Evolutionary conservation across 1,284 basidiomycete genomes (phyloP).

Genomic region (Nidula niveotomentosa): DNA sequence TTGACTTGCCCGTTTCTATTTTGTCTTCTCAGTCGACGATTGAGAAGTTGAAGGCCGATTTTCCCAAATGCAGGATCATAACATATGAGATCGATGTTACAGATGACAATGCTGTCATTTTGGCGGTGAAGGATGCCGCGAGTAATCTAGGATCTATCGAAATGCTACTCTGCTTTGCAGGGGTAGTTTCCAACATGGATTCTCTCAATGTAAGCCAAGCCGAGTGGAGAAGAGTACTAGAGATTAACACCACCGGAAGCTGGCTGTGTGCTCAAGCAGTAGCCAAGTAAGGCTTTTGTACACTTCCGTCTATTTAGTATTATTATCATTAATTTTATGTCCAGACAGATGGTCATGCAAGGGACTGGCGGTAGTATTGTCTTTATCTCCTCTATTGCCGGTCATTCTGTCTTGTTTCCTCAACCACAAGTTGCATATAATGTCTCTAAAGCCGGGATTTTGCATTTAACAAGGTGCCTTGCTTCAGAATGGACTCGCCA

Average conservation of each 20-base stretch:
- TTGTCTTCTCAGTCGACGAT: slow-evolving; percentile 18
- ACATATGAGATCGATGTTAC: slow-evolving; percentile 36
- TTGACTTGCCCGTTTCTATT: slow-evolving; percentile 29
- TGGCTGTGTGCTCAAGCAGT: slow-evolving; percentile 41
- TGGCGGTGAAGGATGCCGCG: slow-evolving; percentile 24
- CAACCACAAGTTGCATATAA: slow-evolving; percentile 36
- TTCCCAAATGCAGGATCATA: slow-evolving; percentile 30
- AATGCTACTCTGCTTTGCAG: slow-evolving; percentile 39
- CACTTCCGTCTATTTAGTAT: neutral
- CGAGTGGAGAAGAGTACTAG: slow-evolving; percentile 35
- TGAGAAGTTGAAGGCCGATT: slow-evolving; percentile 24
- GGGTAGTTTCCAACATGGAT: slow-evolving; percentile 31
- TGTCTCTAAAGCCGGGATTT: slow-evolving; percentile 30
- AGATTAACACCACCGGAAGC: slow-evolving; percentile 41
- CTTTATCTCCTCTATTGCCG: slow-evolving; percentile 41
- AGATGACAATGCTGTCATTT: slow-evolving; percentile 23
- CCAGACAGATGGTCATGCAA: slow-evolving; percentile 39
- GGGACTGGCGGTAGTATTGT: slow-evolving; percentile 37
- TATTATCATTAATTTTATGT: too few species aligned
- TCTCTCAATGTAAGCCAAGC: slow-evolving; percentile 24
- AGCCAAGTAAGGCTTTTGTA: slow-evolving; percentile 25
- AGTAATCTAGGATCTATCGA: slow-evolving; percentile 29
- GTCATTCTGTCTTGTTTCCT: slow-evolving; percentile 36
- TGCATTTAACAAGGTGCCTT: slow-evolving; percentile 28
- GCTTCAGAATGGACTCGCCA: slow-evolving; percentile 41